Conservation (phyloP, 1,139 yeast species). For the Torulaspora globosa region DNA sequence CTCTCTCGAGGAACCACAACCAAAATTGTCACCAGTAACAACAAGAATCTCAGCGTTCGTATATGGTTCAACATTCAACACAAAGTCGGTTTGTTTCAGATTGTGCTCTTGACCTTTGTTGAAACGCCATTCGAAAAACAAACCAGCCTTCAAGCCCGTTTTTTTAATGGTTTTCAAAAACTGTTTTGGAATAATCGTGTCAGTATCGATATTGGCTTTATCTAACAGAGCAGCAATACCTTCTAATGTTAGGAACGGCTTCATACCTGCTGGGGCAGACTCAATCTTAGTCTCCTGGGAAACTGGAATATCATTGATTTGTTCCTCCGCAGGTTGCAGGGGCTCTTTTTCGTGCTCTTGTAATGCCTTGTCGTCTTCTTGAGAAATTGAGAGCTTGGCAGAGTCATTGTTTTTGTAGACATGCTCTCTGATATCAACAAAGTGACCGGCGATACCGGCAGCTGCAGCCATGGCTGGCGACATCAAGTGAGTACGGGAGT, state of each 20-base stretch:
- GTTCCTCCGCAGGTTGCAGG: constrained; percentile 43
- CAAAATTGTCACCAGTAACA: constrained; percentile 95
- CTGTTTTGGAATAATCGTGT: constrained; percentile 97
- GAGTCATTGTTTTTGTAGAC: constrained; percentile 57
- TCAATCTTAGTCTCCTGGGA: constrained; percentile 33
- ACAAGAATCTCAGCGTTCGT: constrained; percentile 74
- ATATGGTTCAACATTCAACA: constrained; percentile 80
- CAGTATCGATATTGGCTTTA: constrained; percentile 94
- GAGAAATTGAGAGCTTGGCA: constrained; percentile 57
- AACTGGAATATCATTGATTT: constrained; percentile 56
- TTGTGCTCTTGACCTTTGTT: constrained; percentile 65
- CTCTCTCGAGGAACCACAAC: constrained; percentile 98
- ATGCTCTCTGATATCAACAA: constrained; percentile 83
- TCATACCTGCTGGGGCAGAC: constrained; percentile 55
- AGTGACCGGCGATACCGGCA: constrained; percentile 88
- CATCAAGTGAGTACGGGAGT: constrained; percentile 92
- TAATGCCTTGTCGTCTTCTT: constrained; percentile 54
- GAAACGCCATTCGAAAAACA: constrained; percentile 86
- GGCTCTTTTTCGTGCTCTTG: constrained; percentile 68
- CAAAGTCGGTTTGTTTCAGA: constrained; percentile 80
- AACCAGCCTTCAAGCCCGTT: constrained; percentile 84
- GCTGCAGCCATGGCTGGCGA: constrained; percentile 99
- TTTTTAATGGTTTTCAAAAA: constrained; percentile 95
- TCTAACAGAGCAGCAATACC: constrained; percentile 93
- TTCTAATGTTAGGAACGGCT: constrained; percentile 66